Evolutionary conservation across 2,329 filamentous ascomycete genomes (phyloP), one percentile per base, ranked within the genome.

Genomic region (Monosporascus sp.): DNA sequence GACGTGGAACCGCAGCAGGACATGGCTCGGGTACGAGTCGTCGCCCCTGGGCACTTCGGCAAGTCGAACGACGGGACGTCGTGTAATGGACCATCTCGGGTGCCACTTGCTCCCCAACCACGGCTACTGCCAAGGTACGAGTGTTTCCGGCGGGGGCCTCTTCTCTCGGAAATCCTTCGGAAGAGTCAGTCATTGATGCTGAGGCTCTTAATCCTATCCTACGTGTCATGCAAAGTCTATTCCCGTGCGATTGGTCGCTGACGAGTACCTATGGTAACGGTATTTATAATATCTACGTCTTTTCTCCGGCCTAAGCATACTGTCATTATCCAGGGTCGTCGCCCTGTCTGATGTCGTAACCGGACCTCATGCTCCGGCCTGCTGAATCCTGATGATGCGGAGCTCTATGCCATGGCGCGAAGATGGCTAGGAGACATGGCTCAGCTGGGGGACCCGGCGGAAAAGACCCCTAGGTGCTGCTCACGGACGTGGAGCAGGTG

Each of bases 241-340:
- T 44, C 57, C 56, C 34, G n/a, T 45, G 1, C 38, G 51, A 8
- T 60, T n/a, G 14, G 40, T 11, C 60, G 62, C 60, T 1, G 59
- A 59, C 31, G 31, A 34, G 31, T 34, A 34, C 14, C 11, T 14
- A 4, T 34, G 31, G 34, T 64, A 59, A 17, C 60, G 62, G 5
- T 64, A 63, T 24, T 65, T 60, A 58, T 59, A 64, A 20, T 60
- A 60, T 1, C 56, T 64, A 9, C 62, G 64, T 31, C 54, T 65
- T 3, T 64, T 65, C 47, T 64, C 63, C 1, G 50, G 59, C 43
- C 47, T 64, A 0, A 56, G 56, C 8, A 60, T 65, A 8, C 50
- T 63, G 20, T 45, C 52, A 2, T 48, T 64, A 5, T 53, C 60
- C 2, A 53, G 43, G 8, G 51, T 50, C 27, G 52, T 50, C 27